Conservation (phyloP, 1,284 basidiomycete species). For the Irpex sp. region DNA sequence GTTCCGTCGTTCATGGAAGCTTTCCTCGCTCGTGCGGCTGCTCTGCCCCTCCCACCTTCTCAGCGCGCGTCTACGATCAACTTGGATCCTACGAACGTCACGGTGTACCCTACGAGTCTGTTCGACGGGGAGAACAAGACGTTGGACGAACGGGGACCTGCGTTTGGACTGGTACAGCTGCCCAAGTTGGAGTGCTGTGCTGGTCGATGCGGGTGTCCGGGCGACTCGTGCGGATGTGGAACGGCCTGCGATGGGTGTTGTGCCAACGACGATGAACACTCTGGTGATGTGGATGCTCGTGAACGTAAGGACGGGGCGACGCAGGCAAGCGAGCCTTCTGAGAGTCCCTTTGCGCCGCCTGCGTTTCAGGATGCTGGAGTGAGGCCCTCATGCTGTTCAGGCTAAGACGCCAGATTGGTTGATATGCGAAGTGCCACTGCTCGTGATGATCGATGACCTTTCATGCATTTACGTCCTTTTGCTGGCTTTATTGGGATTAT, state of each 20-base stretch:
- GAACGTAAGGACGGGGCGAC: not conserved
- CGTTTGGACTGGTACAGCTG: slow-evolving; percentile 45
- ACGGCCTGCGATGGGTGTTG: slow-evolving; percentile 48
- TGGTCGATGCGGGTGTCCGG: slow-evolving; percentile 39
- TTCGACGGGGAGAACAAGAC: slow-evolving; percentile 20
- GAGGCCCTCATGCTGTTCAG: not conserved
- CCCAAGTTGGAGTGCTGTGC: slow-evolving; percentile 67
- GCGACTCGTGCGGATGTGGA: slow-evolving; percentile 46
- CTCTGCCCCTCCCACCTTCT: slow-evolving; percentile 48
- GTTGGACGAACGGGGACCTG: slow-evolving; percentile 31
- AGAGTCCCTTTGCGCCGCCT: not conserved
- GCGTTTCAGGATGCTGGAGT: not conserved
- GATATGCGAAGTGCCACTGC: not conserved
- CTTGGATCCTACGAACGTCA: slow-evolving; percentile 45
- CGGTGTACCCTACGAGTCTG: slow-evolving; percentile 37
- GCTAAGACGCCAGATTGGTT: not conserved
- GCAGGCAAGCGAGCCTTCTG: not conserved
- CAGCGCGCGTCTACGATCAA: slow-evolving; percentile 34
- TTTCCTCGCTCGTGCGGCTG: slow-evolving; percentile 58
- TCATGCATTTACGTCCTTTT: not conserved
- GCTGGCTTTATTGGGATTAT: not conserved
- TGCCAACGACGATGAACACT: slow-evolving; percentile 20
- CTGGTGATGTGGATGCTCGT: not conserved
- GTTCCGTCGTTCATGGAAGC: slow-evolving; percentile 40
- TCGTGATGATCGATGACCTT: not conserved